phyloP scores from a whole-genome alignment of 2,329 filamentous ascomycete species.

The Metarhizium album region DNA sequence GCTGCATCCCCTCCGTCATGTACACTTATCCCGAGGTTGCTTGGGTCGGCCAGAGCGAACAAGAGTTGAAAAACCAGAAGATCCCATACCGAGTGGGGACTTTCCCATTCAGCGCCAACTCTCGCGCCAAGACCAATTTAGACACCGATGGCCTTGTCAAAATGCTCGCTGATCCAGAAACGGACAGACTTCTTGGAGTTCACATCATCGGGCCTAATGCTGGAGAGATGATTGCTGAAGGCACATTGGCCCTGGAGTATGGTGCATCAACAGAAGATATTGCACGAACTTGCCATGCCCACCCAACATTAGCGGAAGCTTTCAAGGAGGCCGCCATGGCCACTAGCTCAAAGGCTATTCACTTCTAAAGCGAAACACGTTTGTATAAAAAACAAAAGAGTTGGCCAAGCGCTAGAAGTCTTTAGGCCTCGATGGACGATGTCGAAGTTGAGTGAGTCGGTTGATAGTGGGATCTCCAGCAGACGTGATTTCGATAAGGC shows the following conservation, averaged over 20 bases:
- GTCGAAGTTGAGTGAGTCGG: not conserved
- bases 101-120: slow-evolving; percentile 98
- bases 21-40: slow-evolving; percentile 98
- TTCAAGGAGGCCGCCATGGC: slow-evolving; percentile 99
- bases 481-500: not conserved
- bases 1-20: slow-evolving; percentile 96
- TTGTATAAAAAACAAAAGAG: not conserved
- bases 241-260: slow-evolving; percentile 89
- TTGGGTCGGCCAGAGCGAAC: slow-evolving; percentile 97
- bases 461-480: not conserved
- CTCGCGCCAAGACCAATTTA: slow-evolving; percentile 95
- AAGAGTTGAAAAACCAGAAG: slow-evolving; percentile 81
- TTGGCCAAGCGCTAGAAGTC: not conserved
- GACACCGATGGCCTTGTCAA: slow-evolving; percentile 95
- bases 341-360: slow-evolving; percentile 89
- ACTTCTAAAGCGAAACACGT: slow-evolving; percentile 52
- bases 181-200: slow-evolving; percentile 85
- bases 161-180: slow-evolving; percentile 93
- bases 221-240: slow-evolving; percentile 99
- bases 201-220: slow-evolving; percentile 96
- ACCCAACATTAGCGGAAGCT: slow-evolving; percentile 90
- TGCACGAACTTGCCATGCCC: slow-evolving; percentile 88
- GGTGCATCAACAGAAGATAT: slow-evolving; percentile 93
- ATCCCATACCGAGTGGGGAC: slow-evolving; percentile 87
- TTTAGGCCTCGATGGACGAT: not conserved